A percentile compares a stretch with the other conserved stretches of the same genome.
phyloP scores from a whole-genome alignment of 1,284 basidiomycete genomes.

The Fomitopsis palustris region DNA sequence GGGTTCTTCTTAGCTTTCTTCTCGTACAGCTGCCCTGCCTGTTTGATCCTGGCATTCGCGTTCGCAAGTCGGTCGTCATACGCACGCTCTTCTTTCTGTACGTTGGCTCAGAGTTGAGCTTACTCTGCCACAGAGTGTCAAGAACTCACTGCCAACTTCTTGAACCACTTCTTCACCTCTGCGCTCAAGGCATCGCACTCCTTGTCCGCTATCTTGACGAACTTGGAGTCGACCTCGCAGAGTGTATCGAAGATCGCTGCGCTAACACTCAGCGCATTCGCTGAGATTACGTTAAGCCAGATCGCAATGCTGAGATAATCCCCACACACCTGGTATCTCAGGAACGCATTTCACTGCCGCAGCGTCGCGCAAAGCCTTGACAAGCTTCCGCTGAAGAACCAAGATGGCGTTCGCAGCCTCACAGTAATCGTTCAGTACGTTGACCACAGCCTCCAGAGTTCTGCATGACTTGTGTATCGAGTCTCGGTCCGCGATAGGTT shows the following conservation, averaged over 20 bases:
- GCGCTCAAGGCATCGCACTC: conserved; percentile 61
- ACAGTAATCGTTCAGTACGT: conserved; percentile 68
- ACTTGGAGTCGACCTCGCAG: conserved; percentile 68
- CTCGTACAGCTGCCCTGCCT: conserved; percentile 71
- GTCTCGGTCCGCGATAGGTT: conserved; percentile 44
- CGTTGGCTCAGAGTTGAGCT: background rate
- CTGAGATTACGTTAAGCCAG: conserved; percentile 31
- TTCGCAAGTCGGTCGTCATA: conserved; percentile 69
- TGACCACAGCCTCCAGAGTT: conserved; percentile 64
- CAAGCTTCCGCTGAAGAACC: conserved; percentile 67
- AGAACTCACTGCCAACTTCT: conserved; percentile 64
- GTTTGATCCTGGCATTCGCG: conserved; percentile 72
- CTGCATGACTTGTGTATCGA: conserved; percentile 80
- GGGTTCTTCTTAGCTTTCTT: conserved; percentile 74
- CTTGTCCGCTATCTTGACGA: conserved; percentile 69
- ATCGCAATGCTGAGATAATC: too few relatives aligned
- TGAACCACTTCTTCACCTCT: conserved; percentile 82
- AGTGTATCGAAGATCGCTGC: conserved; percentile 66
- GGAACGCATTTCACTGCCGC: conserved; percentile 56
- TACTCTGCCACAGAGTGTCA: background rate
- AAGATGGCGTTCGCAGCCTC: conserved; percentile 63
- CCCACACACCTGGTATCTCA: conserved; percentile 52
- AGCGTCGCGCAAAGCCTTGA: conserved; percentile 63
- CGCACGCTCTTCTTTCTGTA: conserved; percentile 72
- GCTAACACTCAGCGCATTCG: conserved; percentile 59